A percentile compares a stretch with the other conserved stretches of the same genome.
Evolutionary conservation across 306 rosid species (phyloP).

Genomic region (Rosa rugosa): DNA sequence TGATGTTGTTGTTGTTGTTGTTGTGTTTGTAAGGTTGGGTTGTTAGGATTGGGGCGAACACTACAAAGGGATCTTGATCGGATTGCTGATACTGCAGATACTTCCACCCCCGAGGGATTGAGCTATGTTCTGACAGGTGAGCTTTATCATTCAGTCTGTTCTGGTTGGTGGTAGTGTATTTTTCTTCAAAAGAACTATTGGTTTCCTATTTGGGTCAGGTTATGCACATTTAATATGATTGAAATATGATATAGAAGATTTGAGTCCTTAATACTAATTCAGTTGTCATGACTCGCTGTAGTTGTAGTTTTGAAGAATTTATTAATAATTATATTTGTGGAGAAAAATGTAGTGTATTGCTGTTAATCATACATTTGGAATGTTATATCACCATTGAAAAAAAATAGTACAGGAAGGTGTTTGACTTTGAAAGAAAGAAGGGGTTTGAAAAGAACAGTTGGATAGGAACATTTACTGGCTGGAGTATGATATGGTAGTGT

Average conservation of each 20-base stretch:
- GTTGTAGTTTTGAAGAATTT: not conserved
- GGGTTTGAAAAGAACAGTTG: not conserved
- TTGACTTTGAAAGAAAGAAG: not conserved
- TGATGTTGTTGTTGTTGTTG: not conserved
- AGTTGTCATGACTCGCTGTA: not conserved
- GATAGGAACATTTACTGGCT: not conserved
- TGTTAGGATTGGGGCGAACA: constrained; percentile 84
- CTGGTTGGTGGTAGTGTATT: constrained; percentile 15
- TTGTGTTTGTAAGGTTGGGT: constrained; percentile 62
- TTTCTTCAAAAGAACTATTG: not conserved
- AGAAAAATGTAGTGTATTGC: not conserved
- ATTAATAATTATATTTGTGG: not conserved
- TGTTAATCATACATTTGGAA: not conserved
- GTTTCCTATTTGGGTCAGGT: not conserved
- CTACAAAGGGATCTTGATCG: constrained; percentile 88
- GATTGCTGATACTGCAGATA: constrained; percentile 91
- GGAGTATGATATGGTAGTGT: not conserved
- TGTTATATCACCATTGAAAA: not conserved
- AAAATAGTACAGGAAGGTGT: not conserved
- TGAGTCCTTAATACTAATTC: too few relatives aligned
- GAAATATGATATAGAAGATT: not conserved
- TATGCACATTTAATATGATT: not conserved
- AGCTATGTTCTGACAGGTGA: constrained; percentile 85
- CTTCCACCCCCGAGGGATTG: constrained; percentile 82
- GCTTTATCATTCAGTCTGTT: constrained; percentile 23